Evolutionary conservation across 345 rosid genomes (phyloP).

Genomic region (Mangifera indica): DNA sequence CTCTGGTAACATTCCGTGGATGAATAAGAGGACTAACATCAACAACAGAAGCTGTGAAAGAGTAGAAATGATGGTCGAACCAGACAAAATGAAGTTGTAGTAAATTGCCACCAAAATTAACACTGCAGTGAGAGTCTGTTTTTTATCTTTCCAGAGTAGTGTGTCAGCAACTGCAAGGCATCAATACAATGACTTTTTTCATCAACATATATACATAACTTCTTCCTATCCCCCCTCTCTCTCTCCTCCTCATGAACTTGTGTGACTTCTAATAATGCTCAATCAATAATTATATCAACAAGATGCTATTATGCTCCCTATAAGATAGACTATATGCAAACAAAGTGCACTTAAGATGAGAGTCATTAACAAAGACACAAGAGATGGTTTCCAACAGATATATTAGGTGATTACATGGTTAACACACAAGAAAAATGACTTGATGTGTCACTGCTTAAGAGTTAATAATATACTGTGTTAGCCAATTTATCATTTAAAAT

Average conservation of each 20-base stretch:
- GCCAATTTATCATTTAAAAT: not conserved
- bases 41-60: slow-evolving; percentile 64
- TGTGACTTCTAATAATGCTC: not conserved
- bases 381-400: not conserved
- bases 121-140: slow-evolving; percentile 49
- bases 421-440: not conserved
- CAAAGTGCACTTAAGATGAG: not conserved
- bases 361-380: not conserved
- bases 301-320: not conserved
- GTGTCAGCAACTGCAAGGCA: slow-evolving; percentile 76
- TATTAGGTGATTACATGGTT: not conserved
- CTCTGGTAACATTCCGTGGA: slow-evolving; percentile 80
- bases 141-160: slow-evolving; percentile 84
- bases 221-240: not conserved
- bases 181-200: slow-evolving; percentile 10
- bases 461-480: not conserved
- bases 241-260: not conserved
- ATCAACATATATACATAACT: slow-evolving; percentile 9
- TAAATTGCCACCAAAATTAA: slow-evolving; percentile 57
- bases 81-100: slow-evolving; percentile 67
- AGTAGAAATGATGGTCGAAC: slow-evolving; percentile 54
- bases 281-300: not conserved
- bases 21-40: slow-evolving; percentile 55
- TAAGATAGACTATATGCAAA: not conserved
- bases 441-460: not conserved